Evolutionary conservation across 2,329 filamentous ascomycete species (phyloP).

Genomic region (Talaromyces sp.): DNA sequence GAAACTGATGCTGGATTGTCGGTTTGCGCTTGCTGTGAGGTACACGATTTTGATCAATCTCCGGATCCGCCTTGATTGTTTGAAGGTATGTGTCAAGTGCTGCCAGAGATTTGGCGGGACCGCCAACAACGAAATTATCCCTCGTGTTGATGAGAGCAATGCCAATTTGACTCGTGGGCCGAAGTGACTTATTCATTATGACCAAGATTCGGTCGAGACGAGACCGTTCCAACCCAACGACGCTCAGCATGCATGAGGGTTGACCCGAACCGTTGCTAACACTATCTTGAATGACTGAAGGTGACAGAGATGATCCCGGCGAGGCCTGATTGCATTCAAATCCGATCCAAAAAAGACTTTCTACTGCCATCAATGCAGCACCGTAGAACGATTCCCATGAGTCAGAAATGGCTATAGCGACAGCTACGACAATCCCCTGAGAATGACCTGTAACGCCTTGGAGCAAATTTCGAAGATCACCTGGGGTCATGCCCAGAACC

Average conservation of each 20-base stretch:
- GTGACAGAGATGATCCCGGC: background rate
- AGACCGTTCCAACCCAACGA: slow-evolving; percentile 1
- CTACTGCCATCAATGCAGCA: slow-evolving; percentile 74
- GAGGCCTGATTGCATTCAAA: slow-evolving; percentile 39
- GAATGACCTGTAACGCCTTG: slow-evolving; percentile 73
- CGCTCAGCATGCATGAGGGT: slow-evolving; percentile 12
- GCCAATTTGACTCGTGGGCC: slow-evolving; percentile 83
- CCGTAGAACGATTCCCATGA: slow-evolving; percentile 90
- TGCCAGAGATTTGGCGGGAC: slow-evolving; percentile 90
- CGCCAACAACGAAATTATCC: slow-evolving; percentile 93
- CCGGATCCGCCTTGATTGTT: slow-evolving; percentile 74
- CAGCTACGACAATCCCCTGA: slow-evolving; percentile 90
- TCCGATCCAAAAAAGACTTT: slow-evolving; percentile 97
- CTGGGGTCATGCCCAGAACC: slow-evolving; percentile 82
- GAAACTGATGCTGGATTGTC: background rate
- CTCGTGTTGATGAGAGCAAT: slow-evolving; percentile 96
- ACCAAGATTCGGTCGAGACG: background rate
- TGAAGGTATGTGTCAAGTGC: slow-evolving; percentile 74
- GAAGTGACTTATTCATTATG: slow-evolving; percentile 33
- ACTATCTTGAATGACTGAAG: background rate
- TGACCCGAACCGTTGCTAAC: background rate
- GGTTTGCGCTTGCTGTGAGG: slow-evolving; percentile 5
- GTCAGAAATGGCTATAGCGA: slow-evolving; percentile 81
- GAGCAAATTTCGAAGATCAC: slow-evolving; percentile 61
- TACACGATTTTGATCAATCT: background rate